phyloP scores from a whole-genome alignment of 805 yeast genomes.

The Lipomyces kockii region DNA sequence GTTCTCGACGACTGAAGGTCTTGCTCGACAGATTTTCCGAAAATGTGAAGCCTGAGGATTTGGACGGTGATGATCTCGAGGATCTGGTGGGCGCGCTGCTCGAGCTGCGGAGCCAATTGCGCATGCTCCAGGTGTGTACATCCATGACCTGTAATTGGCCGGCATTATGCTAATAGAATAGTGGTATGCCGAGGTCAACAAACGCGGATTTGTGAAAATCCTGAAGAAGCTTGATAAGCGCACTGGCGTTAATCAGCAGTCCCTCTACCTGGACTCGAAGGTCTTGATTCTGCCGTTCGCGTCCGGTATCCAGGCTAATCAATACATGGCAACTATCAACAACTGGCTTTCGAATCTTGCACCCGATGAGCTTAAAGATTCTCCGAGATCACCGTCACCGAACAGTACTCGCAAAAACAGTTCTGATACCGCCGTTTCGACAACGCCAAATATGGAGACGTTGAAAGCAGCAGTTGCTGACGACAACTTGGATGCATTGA shows the following conservation, averaged over 20 bases:
- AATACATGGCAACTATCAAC: slow-evolving; percentile 59
- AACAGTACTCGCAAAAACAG: neutral
- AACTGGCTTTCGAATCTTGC: slow-evolving; percentile 58
- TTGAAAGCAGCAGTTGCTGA: slow-evolving; percentile 17
- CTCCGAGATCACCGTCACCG: slow-evolving; percentile 10
- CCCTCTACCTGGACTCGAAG: slow-evolving; percentile 64
- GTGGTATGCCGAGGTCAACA: slow-evolving; percentile 93
- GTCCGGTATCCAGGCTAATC: slow-evolving; percentile 64
- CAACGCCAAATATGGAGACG: slow-evolving; percentile 15
- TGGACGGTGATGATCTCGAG: slow-evolving; percentile 60
- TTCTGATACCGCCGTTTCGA: neutral
- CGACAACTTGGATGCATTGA: slow-evolving; percentile 31
- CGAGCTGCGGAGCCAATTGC: slow-evolving; percentile 72
- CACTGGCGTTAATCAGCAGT: slow-evolving; percentile 62
- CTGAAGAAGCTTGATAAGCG: slow-evolving; percentile 90
- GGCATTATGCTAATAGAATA: slow-evolving; percentile 5
- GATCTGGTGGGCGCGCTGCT: slow-evolving; percentile 70
- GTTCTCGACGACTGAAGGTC: slow-evolving; percentile 65
- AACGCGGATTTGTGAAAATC: slow-evolving; percentile 86
- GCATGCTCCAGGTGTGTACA: slow-evolving; percentile 63
- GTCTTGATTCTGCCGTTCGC: slow-evolving; percentile 79
- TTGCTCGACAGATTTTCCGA: slow-evolving; percentile 45
- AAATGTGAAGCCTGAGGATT: slow-evolving; percentile 40
- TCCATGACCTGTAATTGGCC: neutral
- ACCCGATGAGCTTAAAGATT: slow-evolving; percentile 41